A percentile compares a stretch with the other conserved stretches of the same genome.
These are phyloP conservation scores for Lumnitzera littorea DNA, from an alignment of 345 rosid genomes.

Conservation along the genomic window DNA sequence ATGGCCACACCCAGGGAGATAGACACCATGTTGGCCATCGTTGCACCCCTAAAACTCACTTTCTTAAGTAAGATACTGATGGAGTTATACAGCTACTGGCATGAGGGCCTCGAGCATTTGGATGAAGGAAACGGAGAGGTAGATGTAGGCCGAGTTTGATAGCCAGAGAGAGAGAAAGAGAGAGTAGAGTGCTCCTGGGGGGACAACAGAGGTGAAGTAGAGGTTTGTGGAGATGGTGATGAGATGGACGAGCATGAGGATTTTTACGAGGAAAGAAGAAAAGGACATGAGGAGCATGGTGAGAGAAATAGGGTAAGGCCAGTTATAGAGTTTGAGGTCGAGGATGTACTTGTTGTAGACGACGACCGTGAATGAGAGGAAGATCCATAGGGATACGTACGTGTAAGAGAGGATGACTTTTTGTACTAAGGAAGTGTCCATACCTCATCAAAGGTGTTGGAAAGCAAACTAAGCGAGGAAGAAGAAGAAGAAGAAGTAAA, in stretches of 20 bases:
- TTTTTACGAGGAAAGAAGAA: slow-evolving; percentile 77
- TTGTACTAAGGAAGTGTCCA: slow-evolving; percentile 30
- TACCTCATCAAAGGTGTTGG: background rate
- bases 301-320: slow-evolving; percentile 95
- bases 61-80: slow-evolving; percentile 66
- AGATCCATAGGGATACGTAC: slow-evolving; percentile 91
- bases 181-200: slow-evolving; percentile 87
- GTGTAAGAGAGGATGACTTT: slow-evolving; percentile 89
- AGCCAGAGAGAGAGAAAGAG: slow-evolving; percentile 65
- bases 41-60: slow-evolving; percentile 57
- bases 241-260: slow-evolving; percentile 82
- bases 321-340: slow-evolving; percentile 92
- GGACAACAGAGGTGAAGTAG: slow-evolving; percentile 77
- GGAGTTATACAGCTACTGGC: slow-evolving; percentile 90
- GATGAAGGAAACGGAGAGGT: slow-evolving; percentile 74
- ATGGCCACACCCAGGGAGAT: slow-evolving; percentile 82
- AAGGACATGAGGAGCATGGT: slow-evolving; percentile 99
- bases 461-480: no score
- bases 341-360: slow-evolving; percentile 94
- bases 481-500: no score
- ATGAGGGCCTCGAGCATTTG: slow-evolving; percentile 41
- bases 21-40: slow-evolving; percentile 89
- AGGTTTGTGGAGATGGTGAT: slow-evolving; percentile 77
- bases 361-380: slow-evolving; percentile 44
- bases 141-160: slow-evolving; percentile 85